Evolutionary conservation across 2,329 filamentous ascomycete genomes (phyloP).

Genomic region (Penicillium sp.): DNA sequence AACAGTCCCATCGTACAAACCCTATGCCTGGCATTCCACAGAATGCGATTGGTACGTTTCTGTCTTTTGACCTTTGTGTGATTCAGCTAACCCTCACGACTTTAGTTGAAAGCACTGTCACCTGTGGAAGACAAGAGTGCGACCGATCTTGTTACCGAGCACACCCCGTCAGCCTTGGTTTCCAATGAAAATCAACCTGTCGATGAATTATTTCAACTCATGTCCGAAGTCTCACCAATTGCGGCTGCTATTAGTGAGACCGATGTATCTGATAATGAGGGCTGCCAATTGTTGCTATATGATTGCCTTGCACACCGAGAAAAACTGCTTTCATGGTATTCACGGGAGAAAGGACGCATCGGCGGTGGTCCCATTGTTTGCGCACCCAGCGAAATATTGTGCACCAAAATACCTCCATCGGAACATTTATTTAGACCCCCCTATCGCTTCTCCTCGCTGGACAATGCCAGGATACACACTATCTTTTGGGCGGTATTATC

Average conservation of each 20-base stretch:
- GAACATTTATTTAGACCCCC: slow-evolving; percentile 8
- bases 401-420: not conserved
- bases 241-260: not conserved
- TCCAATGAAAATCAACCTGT: not conserved
- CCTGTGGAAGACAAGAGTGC: slow-evolving; percentile 2
- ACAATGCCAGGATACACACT: slow-evolving; percentile 7
- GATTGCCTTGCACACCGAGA: slow-evolving; percentile 6
- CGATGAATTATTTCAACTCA: slow-evolving; percentile 7
- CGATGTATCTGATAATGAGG: not conserved
- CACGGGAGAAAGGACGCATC: not conserved
- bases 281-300: not conserved
- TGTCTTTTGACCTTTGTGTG: not conserved
- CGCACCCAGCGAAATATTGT: not conserved
- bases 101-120: slow-evolving; percentile 10
- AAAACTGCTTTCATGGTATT: slow-evolving; percentile 8
- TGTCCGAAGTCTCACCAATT: slow-evolving; percentile 3
- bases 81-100: not conserved
- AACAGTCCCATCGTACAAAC: not conserved
- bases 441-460: slow-evolving; percentile 8
- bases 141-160: not conserved
- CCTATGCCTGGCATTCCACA: slow-evolving; percentile 1
- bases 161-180: not conserved
- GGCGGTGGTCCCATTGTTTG: slow-evolving; percentile 4
- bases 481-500: slow-evolving; percentile 9
- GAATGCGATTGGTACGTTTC: slow-evolving; percentile 9